Evolutionary conservation across 257 asterid species (phyloP), one percentile per base, ranked within the genome.

Genomic region (Rhazya stricta): DNA sequence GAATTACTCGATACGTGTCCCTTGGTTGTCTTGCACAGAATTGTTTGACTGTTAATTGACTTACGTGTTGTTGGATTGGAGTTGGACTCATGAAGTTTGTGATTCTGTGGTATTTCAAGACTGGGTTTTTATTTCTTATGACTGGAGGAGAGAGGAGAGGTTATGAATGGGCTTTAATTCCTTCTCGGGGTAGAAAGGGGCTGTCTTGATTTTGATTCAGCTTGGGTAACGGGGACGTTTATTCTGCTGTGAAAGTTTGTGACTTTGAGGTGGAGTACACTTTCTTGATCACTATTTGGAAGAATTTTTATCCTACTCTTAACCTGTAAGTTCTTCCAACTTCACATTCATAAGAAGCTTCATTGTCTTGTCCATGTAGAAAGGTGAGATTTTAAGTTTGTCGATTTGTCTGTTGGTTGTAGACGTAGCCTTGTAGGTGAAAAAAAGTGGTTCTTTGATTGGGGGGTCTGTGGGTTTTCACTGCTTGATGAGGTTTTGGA

Each of bases 401-500:
- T 77, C 62, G 76, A 78, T 77, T 78, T 76, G 45, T 39, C 77
- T 73, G 54, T 78, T 6, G 69, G 57, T 76, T 65, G 13, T 46
- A 46, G 32, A 23, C 30, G 2, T 16, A 74, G 25, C 16, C 32
- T 23, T n/a, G 18, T 2, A 13, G 18, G 67, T 25, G 34, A 43
- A 16, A 34, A 63, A 21, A 51, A 23, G 61, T 51, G 77, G 36
- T 69, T 74, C 72, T 66, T 69, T 67, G 71, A 72, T 48, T 63
- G 41, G 46, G 39, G 58, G 73, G 58, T 69, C 57, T 67, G 21
- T 53, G 68, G n/a, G n/a, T n/a, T n/a, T n/a, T 79, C 48, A 75
- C 36, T 75, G 61, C 69, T 21, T 80, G 76, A 62, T 78, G 79
- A 65, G 71, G 71, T 48, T 69, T 34, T 73, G 62, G 89, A 80